These are phyloP conservation scores for Zalerion maritima DNA, from an alignment of 495 filamentous ascomycete genomes.

Conservation along the genomic window DNA sequence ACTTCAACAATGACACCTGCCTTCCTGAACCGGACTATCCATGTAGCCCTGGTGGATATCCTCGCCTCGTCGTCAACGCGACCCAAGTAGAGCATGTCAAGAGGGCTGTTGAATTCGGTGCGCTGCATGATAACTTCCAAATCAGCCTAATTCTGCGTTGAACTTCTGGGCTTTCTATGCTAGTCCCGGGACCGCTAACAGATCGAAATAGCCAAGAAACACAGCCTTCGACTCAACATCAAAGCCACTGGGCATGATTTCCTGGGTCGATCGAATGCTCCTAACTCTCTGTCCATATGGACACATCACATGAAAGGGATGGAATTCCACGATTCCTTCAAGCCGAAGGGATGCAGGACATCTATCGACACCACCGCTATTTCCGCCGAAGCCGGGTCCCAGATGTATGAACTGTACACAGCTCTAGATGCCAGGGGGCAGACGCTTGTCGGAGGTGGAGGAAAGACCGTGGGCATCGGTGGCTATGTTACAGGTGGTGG, in stretches of 20 bases:
- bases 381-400: constrained; percentile 23
- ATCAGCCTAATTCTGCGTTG: constrained; percentile 1
- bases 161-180: no score
- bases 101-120: constrained; percentile 27
- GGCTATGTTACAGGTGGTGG: constrained; percentile 50
- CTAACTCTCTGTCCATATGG: constrained; percentile 39
- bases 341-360: constrained; percentile 20
- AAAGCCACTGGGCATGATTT: constrained; percentile 50
- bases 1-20: constrained; percentile 31
- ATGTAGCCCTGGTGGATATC: constrained; percentile 29
- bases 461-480: constrained; percentile 21
- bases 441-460: constrained; percentile 23
- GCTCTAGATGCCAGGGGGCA: constrained; percentile 16
- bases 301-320: constrained; percentile 26
- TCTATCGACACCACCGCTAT: constrained; percentile 20
- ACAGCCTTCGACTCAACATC: constrained; percentile 46
- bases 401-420: constrained; percentile 21
- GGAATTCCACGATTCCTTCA: constrained; percentile 22
- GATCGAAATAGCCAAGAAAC: constrained; percentile 18
- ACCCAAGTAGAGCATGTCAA: constrained; percentile 26
- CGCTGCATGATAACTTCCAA: not conserved
- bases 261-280: constrained; percentile 35
- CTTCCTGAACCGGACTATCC: constrained; percentile 21
- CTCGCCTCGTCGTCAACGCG: constrained; percentile 32
- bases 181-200: no score